A percentile compares a stretch with the other conserved stretches of the same genome.
Evolutionary conservation across 2,329 filamentous ascomycete species (phyloP).

Genomic region (Penicillium sp.): DNA sequence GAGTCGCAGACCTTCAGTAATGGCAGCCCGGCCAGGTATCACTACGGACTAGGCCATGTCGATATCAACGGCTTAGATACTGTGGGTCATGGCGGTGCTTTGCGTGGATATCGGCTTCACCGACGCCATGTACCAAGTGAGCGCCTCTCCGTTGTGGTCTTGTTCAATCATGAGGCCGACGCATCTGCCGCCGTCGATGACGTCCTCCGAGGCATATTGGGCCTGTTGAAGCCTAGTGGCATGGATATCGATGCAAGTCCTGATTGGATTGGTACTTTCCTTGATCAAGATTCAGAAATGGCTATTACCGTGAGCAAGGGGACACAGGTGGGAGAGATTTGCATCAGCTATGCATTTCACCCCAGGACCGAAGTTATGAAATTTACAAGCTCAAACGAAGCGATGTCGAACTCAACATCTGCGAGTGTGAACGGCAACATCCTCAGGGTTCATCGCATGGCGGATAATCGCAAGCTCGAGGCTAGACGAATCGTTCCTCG

Average conservation of each 20-base stretch:
- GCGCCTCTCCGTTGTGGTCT: constrained; percentile 43
- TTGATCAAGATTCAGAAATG: constrained; percentile 44
- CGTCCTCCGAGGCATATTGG: constrained; percentile 37
- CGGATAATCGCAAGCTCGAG: constrained; percentile 35
- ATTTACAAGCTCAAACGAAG: constrained; percentile 12
- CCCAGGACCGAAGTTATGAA: constrained; percentile 31
- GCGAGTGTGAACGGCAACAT: constrained; percentile 36
- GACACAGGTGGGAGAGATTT: constrained; percentile 29
- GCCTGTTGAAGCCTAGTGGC: constrained; percentile 17
- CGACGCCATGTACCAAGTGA: constrained; percentile 41
- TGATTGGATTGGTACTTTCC: constrained; percentile 42
- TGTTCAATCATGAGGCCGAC: constrained; percentile 47
- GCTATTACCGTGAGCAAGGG: constrained; percentile 34
- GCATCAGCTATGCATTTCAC: constrained; percentile 34
- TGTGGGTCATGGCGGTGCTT: constrained; percentile 48
- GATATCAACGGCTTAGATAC: constrained; percentile 30
- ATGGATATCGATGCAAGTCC: constrained; percentile 14
- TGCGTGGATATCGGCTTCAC: constrained; percentile 47
- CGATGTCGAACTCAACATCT: constrained; percentile 27
- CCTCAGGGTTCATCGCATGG: constrained; percentile 29
- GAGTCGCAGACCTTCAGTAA: constrained; percentile 37
- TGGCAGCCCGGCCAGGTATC: constrained; percentile 42
- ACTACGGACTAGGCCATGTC: constrained; percentile 39
- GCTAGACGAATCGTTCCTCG: constrained; percentile 26
- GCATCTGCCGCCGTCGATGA: constrained; percentile 31